Conservation (phyloP, 805 yeast species). For the Wickerhamomyces mucosus region DNA sequence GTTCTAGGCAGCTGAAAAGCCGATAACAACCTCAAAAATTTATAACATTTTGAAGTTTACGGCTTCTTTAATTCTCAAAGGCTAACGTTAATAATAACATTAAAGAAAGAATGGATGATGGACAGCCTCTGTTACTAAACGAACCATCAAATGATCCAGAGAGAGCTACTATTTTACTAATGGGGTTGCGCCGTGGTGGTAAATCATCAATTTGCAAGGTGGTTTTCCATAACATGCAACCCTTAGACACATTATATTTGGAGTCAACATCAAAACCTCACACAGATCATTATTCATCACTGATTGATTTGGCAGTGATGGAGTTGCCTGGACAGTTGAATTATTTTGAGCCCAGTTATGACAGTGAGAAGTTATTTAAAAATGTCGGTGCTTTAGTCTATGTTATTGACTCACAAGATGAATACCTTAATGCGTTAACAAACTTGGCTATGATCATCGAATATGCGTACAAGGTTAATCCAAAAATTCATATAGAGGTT, state of each 20-base stretch:
- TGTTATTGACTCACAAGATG: conserved; percentile 94
- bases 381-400: conserved; percentile 87
- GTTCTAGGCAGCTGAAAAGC: too few relatives aligned
- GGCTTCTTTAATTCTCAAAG: too few relatives aligned
- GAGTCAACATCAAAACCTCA: conserved; percentile 89
- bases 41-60: too few relatives aligned
- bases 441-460: conserved; percentile 83
- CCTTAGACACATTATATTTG: conserved; percentile 81
- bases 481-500: conserved; percentile 81
- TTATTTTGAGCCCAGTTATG: conserved; percentile 78
- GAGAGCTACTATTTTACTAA: conserved; percentile 66
- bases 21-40: too few relatives aligned
- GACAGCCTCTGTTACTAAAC: conserved; percentile 3
- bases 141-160: conserved; percentile 40
- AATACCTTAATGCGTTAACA: conserved; percentile 83
- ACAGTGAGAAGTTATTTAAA: conserved; percentile 65
- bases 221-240: conserved; percentile 94
- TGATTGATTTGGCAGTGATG: conserved; percentile 82
- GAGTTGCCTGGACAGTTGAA: conserved; percentile 93
- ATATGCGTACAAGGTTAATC: conserved; percentile 77
- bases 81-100: too few relatives aligned
- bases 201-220: conserved; percentile 94
- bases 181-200: conserved; percentile 84
- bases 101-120: conserved; percentile 1
- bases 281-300: conserved; percentile 70